phyloP scores from a whole-genome alignment of 2,329 filamentous ascomycete species.

The Teratosphaeriaceae sp. region DNA sequence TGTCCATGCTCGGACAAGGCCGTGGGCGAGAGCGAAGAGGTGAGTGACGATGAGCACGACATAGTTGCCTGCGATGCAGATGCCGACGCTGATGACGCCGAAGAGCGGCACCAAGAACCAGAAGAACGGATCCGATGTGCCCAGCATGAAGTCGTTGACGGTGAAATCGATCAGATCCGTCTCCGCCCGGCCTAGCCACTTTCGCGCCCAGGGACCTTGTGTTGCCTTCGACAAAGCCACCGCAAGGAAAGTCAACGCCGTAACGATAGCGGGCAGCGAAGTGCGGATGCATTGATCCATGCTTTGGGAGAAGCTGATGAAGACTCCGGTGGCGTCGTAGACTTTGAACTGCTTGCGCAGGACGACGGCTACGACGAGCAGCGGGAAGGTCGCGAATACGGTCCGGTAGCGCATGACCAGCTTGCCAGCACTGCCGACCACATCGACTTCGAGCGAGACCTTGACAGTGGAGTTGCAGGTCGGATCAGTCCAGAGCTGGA shows the following conservation, averaged over 20 bases:
- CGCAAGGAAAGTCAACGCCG: constrained; percentile 71
- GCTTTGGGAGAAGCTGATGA: constrained; percentile 84
- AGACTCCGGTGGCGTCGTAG: constrained; percentile 73
- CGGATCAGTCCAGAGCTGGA: constrained; percentile 93
- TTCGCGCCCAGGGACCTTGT: constrained; percentile 46
- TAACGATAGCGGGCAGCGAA: constrained; percentile 70
- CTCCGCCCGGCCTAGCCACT: constrained; percentile 38
- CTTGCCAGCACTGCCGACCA: constrained; percentile 81
- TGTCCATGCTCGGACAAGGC: constrained; percentile 50
- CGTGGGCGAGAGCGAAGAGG: constrained; percentile 58
- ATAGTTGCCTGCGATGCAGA: constrained; percentile 81
- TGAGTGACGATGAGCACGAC: constrained; percentile 62
- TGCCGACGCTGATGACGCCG: constrained; percentile 76
- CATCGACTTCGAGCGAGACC: constrained; percentile 69
- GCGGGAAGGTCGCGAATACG: constrained; percentile 86
- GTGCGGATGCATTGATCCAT: constrained; percentile 75
- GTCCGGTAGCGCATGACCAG: constrained; percentile 96
- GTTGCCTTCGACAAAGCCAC: constrained; percentile 63
- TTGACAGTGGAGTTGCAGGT: constrained; percentile 71
- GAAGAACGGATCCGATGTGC: constrained; percentile 86
- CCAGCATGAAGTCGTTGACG: constrained; percentile 82
- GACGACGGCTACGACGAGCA: constrained; percentile 84
- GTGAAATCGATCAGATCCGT: constrained; percentile 61
- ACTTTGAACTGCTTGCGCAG: constrained; percentile 86
- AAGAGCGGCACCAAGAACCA: constrained; percentile 93